phyloP scores from a whole-genome alignment of 495 filamentous ascomycete species.

The Neurospora cerealis region DNA sequence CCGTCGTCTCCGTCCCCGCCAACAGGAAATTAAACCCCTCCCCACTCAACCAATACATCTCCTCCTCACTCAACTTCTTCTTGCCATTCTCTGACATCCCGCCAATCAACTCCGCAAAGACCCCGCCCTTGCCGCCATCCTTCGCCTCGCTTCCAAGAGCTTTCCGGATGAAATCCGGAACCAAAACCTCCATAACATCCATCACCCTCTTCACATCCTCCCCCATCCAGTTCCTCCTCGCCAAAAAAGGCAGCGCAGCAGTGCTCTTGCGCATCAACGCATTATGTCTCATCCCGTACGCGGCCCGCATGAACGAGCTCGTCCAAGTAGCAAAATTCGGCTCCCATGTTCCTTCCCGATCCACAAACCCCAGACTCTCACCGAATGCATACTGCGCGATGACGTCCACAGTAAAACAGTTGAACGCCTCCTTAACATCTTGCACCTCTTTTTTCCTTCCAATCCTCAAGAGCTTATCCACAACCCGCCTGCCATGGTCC shows the following conservation, averaged over 20 bases:
- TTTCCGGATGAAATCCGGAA: constrained; percentile 11
- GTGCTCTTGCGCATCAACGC: constrained; percentile 7
- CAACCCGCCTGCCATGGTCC: constrained; percentile 5
- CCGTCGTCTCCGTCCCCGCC: constrained; percentile 23
- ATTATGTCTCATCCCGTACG: constrained; percentile 19
- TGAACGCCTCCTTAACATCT: constrained; percentile 18
- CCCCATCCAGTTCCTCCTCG: constrained; percentile 10
- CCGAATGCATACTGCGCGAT: constrained; percentile 24
- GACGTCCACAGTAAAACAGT: constrained; percentile 20
- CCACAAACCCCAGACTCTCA: constrained; percentile 18
- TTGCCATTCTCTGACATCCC: background rate
- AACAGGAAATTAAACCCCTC: constrained; percentile 21
- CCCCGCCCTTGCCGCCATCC: constrained; percentile 4
- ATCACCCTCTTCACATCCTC: constrained; percentile 12
- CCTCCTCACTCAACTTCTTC: constrained; percentile 11
- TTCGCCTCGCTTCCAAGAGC: constrained; percentile 4
- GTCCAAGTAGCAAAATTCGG: constrained; percentile 19
- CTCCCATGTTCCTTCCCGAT: constrained; percentile 10
- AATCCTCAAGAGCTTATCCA: too few species aligned
- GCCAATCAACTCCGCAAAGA: constrained; percentile 14
- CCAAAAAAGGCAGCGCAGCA: constrained; percentile 7
- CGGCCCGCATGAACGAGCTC: constrained; percentile 20
- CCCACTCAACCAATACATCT: constrained; percentile 18
- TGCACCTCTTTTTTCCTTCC: too few species aligned
- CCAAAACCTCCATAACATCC: constrained; percentile 10